Evolutionary conservation across 2,329 filamentous ascomycete genomes (phyloP), one percentile per base, ranked within the genome.

Genomic region (Achaetomium macrosporum): DNA sequence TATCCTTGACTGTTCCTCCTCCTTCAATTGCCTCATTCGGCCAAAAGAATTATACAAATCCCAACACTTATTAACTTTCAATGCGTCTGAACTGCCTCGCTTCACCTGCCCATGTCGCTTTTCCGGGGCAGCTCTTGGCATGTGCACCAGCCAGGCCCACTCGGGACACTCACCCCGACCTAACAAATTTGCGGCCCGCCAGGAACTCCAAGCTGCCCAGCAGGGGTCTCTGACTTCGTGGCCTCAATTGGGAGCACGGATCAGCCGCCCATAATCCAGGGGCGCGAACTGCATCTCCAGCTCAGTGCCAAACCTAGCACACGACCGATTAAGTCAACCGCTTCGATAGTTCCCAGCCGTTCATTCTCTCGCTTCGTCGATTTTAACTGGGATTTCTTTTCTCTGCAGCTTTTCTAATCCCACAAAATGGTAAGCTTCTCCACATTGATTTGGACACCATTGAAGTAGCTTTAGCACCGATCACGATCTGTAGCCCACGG

Each of bases 191-290:
- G 57, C 56, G 57, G 36, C 25, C 25, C 43, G 25, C 39, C 39
- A 42, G 33, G 17, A 43, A 40, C 29, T 17, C 11, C 31, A 36
- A 19, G 29, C 51, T 40, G 40, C 33, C 47, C 45, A 51, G 44
- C 46, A 31, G 40, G 37, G 20, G 35, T 42, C 54, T 47, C 44
- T 54, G 53, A 50, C 55, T 66, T 63, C 65, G 67, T 70, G 66
- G 68, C 67, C 65, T 71, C 68, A 71, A 69, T 66, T 64, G 57
- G 59, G 63, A 63, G 64, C 68, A 66, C 65, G 65, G 61, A 64
- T 65, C 66, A 65, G 57, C 60, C 62, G 61, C 55, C 58, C 61
- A 60, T 57, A 64, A 61, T 65, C 65, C 59, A 59, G 63, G 35
- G 59, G 59, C 58, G 57, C 54, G 51, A 29, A 19, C 31, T 46